Evolutionary conservation across 305 asterid genomes (phyloP), one percentile per base, ranked within the genome.

Genomic region (Caryopteris hybrid): DNA sequence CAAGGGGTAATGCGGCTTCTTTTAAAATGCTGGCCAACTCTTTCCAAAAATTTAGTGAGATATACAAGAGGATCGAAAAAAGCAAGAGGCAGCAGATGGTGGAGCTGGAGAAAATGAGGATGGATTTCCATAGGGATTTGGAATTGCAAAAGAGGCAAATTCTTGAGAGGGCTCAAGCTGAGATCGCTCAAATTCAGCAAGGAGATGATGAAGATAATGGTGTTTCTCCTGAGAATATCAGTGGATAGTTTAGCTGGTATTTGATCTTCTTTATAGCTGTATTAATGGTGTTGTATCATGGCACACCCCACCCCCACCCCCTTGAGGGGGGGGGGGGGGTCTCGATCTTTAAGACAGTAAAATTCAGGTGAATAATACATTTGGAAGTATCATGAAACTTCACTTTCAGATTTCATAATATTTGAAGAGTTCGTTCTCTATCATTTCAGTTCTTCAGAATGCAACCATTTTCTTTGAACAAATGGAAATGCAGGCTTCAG

Each of bases 51-150:
- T 93, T 93, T 50, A 78, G 95, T 10, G 84, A 85, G 21, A 78
- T 83, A 64, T 93, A 90, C 36, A 87, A 81, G 73, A 91, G 90
- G 87, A 88, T 81, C 3, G 97, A 93, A 86, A 81, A 61, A 56
- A 86, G 84, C 67, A 90, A 85, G 80, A 83, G 96, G 43, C 81
- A 85, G 73, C 94, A 90, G 64, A 77, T 93, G 85, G 71, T 76
- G 52, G 99, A 93, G 79, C 86, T 93, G 27, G 97, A 88, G 34
- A 88, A 84, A 36, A 84, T 93, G 90, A 70, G 99, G 76, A 87
- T 90, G 91, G 88, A 93, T 59, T 93, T 88, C 55, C 87, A 84
- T 48, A 78, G 89, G 50, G 99, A 90, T 5, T 71, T 93, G 88
- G 96, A 93, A 42, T 29, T 74, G 76, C 96, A 88, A 55, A 90